Conservation (phyloP, 108 stramenopile genomes). For the Craspedostauros australis region DNA sequence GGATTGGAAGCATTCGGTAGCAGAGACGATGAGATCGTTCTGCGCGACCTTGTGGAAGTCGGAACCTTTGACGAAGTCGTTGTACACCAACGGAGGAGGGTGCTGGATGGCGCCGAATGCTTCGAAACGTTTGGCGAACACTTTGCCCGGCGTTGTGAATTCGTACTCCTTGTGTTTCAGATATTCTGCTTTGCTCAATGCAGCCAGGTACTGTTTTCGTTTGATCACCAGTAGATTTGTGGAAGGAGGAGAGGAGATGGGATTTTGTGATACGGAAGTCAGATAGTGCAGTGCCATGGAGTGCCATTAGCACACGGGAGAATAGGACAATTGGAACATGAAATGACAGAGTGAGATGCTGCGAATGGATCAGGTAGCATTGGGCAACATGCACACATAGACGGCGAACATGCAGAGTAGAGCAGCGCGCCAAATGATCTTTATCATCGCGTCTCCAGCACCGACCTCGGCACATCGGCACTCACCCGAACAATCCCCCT, state of each 20-base stretch:
- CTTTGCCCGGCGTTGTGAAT: conserved; percentile 50
- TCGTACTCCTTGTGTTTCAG: conserved; percentile 25
- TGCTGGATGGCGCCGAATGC: conserved; percentile 50
- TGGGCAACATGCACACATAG: too few species aligned
- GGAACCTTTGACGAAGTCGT: conserved; percentile 58
- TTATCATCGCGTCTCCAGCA: too few species aligned
- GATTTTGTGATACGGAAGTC: too few species aligned
- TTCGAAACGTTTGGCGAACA: conserved; percentile 70
- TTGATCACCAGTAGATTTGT: background rate
- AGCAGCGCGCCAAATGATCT: too few species aligned
- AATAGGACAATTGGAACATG: too few species aligned
- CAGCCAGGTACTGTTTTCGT: conserved; percentile 43
- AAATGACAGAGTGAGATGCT: too few species aligned
- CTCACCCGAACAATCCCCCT: conserved; percentile 62
- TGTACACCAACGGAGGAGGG: conserved; percentile 59
- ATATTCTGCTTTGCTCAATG: conserved; percentile 55
- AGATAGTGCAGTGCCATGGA: too few species aligned
- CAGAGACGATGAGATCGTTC: conserved; percentile 44
- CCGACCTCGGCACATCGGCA: too few species aligned
- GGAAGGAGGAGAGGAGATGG: too few species aligned
- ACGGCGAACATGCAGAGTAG: too few species aligned
- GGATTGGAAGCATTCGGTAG: conserved; percentile 50
- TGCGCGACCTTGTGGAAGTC: conserved; percentile 43
- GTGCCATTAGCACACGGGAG: too few species aligned
- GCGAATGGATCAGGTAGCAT: too few species aligned